Evolutionary conservation across 768 basidiomycete genomes (phyloP), one percentile per base, ranked within the genome.

Genomic region (Agaricus bisporus): DNA sequence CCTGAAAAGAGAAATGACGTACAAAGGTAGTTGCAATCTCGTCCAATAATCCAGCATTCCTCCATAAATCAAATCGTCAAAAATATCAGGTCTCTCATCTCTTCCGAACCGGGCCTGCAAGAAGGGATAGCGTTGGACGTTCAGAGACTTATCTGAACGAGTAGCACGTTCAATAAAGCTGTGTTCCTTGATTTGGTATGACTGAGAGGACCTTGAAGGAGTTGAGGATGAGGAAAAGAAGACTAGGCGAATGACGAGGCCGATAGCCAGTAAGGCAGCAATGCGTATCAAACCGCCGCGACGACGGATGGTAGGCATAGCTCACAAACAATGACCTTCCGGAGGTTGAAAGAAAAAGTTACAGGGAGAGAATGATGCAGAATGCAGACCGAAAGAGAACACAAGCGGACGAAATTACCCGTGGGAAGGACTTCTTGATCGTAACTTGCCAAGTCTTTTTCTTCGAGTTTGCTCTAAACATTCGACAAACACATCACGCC

Each of bases 1-100:
- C 5, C 54, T 56, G 39, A 57, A 22, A 26, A 26, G 12, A 28
- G n/a, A n/a, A n/a, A n/a, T n/a, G 36, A 77, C 88, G 66, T 62
- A 91, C 90, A 91, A 95, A 12, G 95, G 95, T 60, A 86, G 76
- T 64, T 97, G 93, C 66, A 91, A 97, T 26, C 91, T 76, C 12
- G 85, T 82, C 97, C 95, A 99, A 64, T 88, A 98, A 68, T 98
- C 91, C 44, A 74, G 63, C 39, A 86, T 79, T 14, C 95, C 95
- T 62, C 89, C 82, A 47, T 75, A 69, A 55, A 98, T 81, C 28
- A 90, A 73, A 55, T 80, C 77, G 45, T 82, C 79, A 59, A 98
- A 82, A 49, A 98, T 74, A 62, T 97, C 95, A 1, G 81, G 78
- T 43, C 83, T 74, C 60, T 88, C 83, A 63, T 98, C 95, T 55